Base-by-base conservation (phyloP, 768 basidiomycete species). In the Tricholoma saponaceum region DNA sequence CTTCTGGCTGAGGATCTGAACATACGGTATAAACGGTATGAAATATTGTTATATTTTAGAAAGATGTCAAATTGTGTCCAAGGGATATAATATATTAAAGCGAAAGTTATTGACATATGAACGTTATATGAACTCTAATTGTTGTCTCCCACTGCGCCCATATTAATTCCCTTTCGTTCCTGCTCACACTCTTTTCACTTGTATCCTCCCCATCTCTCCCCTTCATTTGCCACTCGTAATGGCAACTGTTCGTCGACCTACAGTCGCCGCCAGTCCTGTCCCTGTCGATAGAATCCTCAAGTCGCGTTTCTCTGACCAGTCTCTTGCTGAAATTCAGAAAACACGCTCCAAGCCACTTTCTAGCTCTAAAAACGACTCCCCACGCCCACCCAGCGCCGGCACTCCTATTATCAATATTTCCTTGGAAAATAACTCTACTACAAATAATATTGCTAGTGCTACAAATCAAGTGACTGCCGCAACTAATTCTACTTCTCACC, bases 371-470 rank as follows among this genome's bases (percentile, higher is more conserved):
- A 72, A 65, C 65, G 70, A 74, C 43, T 58, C 55, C 10, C 62
- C 64, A 58, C 60, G 68, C 57, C 56, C 64, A 58, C 58, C 65
- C 56, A 66, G 60, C 62, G 66, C 75, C 69, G 75, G 74, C 63
- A 75, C 76, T 59, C 79, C 82, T 62, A 74, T 84, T 75, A 81
- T 82, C 67, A 82, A 78, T 72, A 79, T 83, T 56, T 79, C 76
- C 22, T 67, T 68, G 53, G 69, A 70, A 56, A 73, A 70, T 61
- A 62, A 65, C 64, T 58, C 63, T 56, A 58, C 61, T 60, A 50
- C 55, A 37, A 62, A 60, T 55, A 64, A 66, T 55, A 61, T 58
- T 63, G 66, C 63, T 62, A 57, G 67, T 58, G 51, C 60, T 52
- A 59, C 69, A 63, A 60, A 63, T 57, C 59, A 63, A 60, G 46